Evolutionary conservation across 768 basidiomycete genomes (phyloP).

Genomic region (Tricholoma bakamatsutake): DNA sequence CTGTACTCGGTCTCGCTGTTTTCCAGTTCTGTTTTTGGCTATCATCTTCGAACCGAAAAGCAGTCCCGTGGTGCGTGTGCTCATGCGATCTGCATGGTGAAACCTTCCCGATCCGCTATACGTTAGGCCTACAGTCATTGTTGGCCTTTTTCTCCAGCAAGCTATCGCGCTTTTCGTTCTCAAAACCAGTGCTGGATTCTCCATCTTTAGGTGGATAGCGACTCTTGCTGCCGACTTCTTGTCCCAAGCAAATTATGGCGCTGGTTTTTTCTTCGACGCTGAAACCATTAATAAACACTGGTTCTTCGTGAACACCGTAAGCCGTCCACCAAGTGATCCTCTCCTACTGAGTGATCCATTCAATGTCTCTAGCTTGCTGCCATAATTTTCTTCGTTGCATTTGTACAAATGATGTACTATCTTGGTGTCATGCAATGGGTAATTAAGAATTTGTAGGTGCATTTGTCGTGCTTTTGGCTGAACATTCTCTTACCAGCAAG

Average conservation of each 20-base stretch:
- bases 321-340: slow-evolving; percentile 16
- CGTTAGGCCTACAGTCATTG: slow-evolving; percentile 76
- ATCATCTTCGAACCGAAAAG: slow-evolving; percentile 54
- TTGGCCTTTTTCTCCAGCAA: slow-evolving; percentile 83
- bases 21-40: slow-evolving; percentile 76
- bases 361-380: slow-evolving; percentile 44
- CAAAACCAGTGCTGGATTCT: slow-evolving; percentile 77
- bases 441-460: slow-evolving; percentile 69
- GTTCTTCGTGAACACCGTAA: slow-evolving; percentile 80
- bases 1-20: slow-evolving; percentile 69
- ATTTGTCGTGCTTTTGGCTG: neutral
- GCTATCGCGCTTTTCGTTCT: slow-evolving; percentile 85
- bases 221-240: slow-evolving; percentile 78
- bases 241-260: slow-evolving; percentile 58
- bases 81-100: neutral
- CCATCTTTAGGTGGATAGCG: slow-evolving; percentile 81
- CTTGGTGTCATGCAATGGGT: slow-evolving; percentile 93
- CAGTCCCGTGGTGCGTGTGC: slow-evolving; percentile 61
- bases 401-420: slow-evolving; percentile 89
- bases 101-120: neutral
- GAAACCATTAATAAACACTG: slow-evolving; percentile 61
- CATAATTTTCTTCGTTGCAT: slow-evolving; percentile 93
- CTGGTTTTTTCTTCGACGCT: slow-evolving; percentile 76
- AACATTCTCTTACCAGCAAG: neutral
- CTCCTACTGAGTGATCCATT: slow-evolving; percentile 3